Base-by-base conservation (phyloP, 139 green algal species). In the Chlamydomonas schloesseri region DNA sequence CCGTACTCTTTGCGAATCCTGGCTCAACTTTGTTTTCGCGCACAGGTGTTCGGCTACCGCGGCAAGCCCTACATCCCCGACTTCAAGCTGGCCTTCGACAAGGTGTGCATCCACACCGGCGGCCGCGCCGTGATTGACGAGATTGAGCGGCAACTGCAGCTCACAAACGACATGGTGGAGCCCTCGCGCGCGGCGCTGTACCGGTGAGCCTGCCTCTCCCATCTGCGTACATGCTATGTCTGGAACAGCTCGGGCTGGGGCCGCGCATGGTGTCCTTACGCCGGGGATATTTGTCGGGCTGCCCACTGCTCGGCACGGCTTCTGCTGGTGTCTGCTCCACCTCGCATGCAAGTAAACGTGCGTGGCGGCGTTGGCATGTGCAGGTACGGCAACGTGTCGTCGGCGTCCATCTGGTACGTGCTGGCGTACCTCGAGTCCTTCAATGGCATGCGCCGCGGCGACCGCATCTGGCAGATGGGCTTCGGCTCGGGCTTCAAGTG, bases 41-140 rank as follows among this genome's bases (percentile, higher is more conserved):
- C n/a, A n/a, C 42, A 50, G 42, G 42, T 50, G 42, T 50, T 87
- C 4, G 57, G 84, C 64, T 79, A 74, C 29, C 90, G 90, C 82
- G 23, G 73, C 76, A 92, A 92, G 83, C 88, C 96, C 20, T 99
- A 99, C 93, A 99, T 99, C 85, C 97, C 97, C 0, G 96, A 99
- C 94, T 99, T 99, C 93, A 98, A 98, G 91, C 93, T 97, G 17
- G 97, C 97, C 3, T 99, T 99, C 86, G 95, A 92, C 76, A 87
- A 99, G 89, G 96, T 99, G 80, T 99, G 97, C 94, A 99, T 99
- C 81, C 97, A 99, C 94, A 99, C 97, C 0, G 97, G 94, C n/a
- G 97, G 97, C 6, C 92, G 96, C 21, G 97, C 93, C 28, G 97
- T 99, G 24, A 96, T 99, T 53, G 97, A 99, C 72, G 97, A 98